phyloP scores from a whole-genome alignment of 495 filamentous ascomycete genomes.

The Umbilicaria muhlenbergii region DNA sequence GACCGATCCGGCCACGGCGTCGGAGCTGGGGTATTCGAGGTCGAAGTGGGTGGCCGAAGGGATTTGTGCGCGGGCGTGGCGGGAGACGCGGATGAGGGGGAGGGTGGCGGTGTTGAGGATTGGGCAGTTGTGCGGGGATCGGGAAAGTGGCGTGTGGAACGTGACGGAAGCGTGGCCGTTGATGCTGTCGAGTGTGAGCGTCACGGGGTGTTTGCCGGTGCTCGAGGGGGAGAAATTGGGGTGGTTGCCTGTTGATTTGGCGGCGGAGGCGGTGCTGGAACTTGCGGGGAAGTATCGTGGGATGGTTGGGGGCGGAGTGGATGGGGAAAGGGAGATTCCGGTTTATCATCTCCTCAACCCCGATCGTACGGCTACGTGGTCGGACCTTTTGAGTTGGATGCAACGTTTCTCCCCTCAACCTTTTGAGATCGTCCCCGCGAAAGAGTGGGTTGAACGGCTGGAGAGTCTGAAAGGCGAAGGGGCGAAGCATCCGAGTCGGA shows the following conservation, averaged over 20 bases:
- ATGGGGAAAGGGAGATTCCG: neutral
- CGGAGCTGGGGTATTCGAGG: conserved; percentile 41
- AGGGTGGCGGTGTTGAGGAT: conserved; percentile 31
- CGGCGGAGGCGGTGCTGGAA: conserved; percentile 31
- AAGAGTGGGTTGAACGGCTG: conserved; percentile 26
- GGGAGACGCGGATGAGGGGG: conserved; percentile 11
- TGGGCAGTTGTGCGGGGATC: conserved; percentile 44
- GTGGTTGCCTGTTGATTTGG: conserved; percentile 44
- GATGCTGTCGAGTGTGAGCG: conserved; percentile 32
- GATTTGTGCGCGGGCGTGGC: conserved; percentile 21
- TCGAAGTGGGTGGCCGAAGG: conserved; percentile 50
- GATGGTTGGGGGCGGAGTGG: too few relatives aligned
- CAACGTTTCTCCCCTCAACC: conserved; percentile 8
- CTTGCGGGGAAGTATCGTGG: conserved; percentile 9
- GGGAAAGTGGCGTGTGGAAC: conserved; percentile 41
- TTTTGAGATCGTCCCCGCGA: conserved; percentile 23
- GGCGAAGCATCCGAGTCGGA: conserved; percentile 21
- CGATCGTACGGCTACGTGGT: conserved; percentile 26
- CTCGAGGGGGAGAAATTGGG: conserved; percentile 29
- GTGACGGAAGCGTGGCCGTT: conserved; percentile 46
- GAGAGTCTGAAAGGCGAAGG: conserved; percentile 14
- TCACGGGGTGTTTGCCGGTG: conserved; percentile 34
- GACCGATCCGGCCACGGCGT: conserved; percentile 29
- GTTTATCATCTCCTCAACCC: conserved; percentile 38
- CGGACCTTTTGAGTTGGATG: conserved; percentile 27